phyloP scores from a whole-genome alignment of 306 rosid genomes.

The Prunus campanulata region DNA sequence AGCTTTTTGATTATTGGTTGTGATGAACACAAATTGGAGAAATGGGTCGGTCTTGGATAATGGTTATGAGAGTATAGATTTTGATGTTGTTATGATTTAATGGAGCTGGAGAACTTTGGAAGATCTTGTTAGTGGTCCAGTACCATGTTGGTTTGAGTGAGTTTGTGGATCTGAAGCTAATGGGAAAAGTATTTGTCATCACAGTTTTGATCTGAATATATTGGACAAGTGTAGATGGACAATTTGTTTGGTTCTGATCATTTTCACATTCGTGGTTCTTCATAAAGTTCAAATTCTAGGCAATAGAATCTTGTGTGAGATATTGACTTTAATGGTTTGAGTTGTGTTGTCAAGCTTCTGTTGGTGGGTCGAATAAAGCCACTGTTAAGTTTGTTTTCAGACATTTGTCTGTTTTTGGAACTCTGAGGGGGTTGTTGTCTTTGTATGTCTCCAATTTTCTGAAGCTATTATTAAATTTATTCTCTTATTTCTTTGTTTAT shows the following conservation, averaged over 20 bases:
- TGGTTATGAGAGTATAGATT: neutral
- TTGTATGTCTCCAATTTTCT: neutral
- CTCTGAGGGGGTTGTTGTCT: neutral
- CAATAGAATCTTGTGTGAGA: slow-evolving; percentile 9
- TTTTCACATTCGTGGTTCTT: slow-evolving; percentile 4
- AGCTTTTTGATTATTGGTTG: neutral
- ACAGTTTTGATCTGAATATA: slow-evolving; percentile 17
- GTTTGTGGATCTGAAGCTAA: slow-evolving; percentile 21
- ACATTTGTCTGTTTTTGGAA: neutral
- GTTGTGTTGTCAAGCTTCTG: slow-evolving; percentile 1
- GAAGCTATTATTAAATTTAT: neutral
- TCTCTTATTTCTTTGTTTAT: neutral
- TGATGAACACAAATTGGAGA: neutral
- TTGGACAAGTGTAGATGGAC: neutral
- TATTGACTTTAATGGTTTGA: slow-evolving; percentile 6
- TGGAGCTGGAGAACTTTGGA: neutral
- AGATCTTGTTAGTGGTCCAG: neutral
- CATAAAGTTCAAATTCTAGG: neutral
- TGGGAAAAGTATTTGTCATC: neutral
- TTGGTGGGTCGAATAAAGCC: slow-evolving; percentile 6
- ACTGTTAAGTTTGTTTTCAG: neutral
- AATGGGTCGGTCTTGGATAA: neutral
- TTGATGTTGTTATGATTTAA: neutral
- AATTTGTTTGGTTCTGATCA: slow-evolving; percentile 2
- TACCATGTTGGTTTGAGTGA: slow-evolving; percentile 1